Conservation (phyloP, 768 basidiomycete species). For the Mycena crocata region DNA sequence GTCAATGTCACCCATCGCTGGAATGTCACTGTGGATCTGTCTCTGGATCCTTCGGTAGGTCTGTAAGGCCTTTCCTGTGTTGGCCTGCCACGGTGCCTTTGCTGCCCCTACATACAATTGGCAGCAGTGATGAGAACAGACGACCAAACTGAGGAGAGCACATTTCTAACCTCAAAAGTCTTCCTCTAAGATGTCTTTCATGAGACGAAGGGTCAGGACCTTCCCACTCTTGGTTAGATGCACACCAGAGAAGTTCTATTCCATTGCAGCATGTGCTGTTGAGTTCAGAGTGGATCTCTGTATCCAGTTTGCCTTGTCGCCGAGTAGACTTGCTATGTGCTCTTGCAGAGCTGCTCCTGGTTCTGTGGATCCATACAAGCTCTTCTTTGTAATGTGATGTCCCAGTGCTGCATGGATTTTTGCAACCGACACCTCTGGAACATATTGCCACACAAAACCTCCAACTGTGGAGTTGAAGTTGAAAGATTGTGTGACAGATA, state of each 20-base stretch:
- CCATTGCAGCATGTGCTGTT: background rate
- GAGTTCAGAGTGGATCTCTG: too few species aligned
- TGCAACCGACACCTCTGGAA: background rate
- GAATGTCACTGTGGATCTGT: background rate
- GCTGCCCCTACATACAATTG: too few species aligned
- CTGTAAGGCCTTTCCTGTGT: background rate
- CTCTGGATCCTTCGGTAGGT: background rate
- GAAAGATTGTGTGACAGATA: background rate
- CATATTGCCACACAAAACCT: background rate
- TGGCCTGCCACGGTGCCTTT: background rate
- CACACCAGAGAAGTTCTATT: background rate
- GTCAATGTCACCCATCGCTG: background rate
- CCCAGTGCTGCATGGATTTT: background rate
- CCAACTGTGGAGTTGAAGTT: background rate
- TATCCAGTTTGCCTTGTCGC: too few species aligned
- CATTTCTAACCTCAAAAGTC: background rate
- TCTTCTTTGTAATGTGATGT: background rate
- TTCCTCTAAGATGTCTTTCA: background rate
- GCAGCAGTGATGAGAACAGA: too few species aligned
- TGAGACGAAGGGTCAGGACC: background rate
- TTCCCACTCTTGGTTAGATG: background rate
- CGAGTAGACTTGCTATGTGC: too few species aligned
- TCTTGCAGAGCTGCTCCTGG: too few species aligned
- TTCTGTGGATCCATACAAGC: background rate
- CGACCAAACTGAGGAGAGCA: too few species aligned